Evolutionary conservation across 2,329 filamentous ascomycete genomes (phyloP), one percentile per base, ranked within the genome.

Genomic region (Purpureocillium takamizusanense): DNA sequence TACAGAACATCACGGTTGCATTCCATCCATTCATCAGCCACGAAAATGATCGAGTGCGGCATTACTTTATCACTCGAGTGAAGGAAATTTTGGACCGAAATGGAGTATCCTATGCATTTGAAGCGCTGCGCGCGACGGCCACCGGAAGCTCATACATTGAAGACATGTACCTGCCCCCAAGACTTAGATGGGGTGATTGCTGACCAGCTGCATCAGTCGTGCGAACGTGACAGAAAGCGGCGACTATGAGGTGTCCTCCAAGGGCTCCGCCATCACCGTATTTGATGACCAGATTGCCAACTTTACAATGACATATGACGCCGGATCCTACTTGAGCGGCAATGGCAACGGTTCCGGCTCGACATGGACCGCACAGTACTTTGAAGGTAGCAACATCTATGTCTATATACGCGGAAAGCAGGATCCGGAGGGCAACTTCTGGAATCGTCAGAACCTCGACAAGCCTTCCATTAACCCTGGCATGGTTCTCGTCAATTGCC

Each of bases 21-120:
- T 94, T 84, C 55, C 92, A 95, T 56, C 90, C 90, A 0, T 94
- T 86, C 66, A 95, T 95, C 62, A 89, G 83, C 48, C 81, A 72
- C 42, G 70, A 76, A 42, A 97, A 95, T 56, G 88, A 95, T 50
- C 67, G 78, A 16, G 79, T 95, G 29, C 79, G 86, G 43, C 65
- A 75, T 28, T 95, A 82, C 71, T 66, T 97, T 27, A 66, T 95
- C 43, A 51, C 65, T 15, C 76, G 88, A 42, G 74, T 94, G 42
- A 65, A 79, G 43, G 66, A 73, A 28, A 92, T 95, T 43, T 59
- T 90, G 46, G 64, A 74, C 25, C 65, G 67, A 15, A 87, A 84
- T 55, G 62, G 62, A 2, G 69, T 72, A 10, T 50, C 62, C 1
- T 76, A 67, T 56, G 61, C 52, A 3, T 60, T 55, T 7, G 67